Conservation (phyloP, 139 green algal genomes). For the Spirogloea muscicola region DNA sequence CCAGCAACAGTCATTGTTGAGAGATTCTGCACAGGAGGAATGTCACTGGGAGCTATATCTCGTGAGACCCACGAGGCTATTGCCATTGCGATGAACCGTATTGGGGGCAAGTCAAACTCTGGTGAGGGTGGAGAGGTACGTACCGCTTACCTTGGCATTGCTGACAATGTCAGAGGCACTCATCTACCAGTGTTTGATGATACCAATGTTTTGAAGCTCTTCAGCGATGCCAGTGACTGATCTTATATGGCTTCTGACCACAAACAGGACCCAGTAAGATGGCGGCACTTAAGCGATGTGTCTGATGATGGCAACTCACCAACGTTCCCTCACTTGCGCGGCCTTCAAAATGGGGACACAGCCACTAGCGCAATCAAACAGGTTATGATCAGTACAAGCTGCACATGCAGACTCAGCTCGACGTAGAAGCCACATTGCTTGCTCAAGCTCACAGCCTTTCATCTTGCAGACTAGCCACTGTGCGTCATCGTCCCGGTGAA, state of each 20-base stretch:
- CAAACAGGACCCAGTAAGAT: slow-evolving; percentile 38
- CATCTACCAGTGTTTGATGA: too few relatives aligned
- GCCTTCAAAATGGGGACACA: slow-evolving; percentile 89
- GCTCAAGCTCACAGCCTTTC: too few relatives aligned
- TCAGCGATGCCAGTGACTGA: too few relatives aligned
- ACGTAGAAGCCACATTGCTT: too few relatives aligned
- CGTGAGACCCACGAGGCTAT: slow-evolving; percentile 98
- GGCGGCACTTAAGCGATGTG: slow-evolving; percentile 69
- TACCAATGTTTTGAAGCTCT: too few relatives aligned
- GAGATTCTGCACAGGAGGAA: slow-evolving; percentile 98
- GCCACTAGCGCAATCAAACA: slow-evolving; percentile 95
- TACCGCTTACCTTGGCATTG: too few relatives aligned
- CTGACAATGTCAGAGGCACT: too few relatives aligned
- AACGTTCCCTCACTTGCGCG: slow-evolving; percentile 84
- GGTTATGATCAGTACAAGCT: too few relatives aligned
- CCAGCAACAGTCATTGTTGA: slow-evolving; percentile 79
- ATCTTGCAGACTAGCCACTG: too few relatives aligned
- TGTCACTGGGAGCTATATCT: slow-evolving; percentile 95
- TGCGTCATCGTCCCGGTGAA: too few relatives aligned
- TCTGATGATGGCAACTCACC: slow-evolving; percentile 66
- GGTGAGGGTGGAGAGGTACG: slow-evolving; percentile 92
- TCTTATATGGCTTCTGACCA: too few relatives aligned
- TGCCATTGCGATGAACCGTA: slow-evolving; percentile 97
- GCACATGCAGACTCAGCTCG: too few relatives aligned
- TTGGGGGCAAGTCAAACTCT: slow-evolving; percentile 92